Evolutionary conservation across 139 green algal species (phyloP), one percentile per base, ranked within the genome.

Genomic region (Chlamydomonas sp.): DNA sequence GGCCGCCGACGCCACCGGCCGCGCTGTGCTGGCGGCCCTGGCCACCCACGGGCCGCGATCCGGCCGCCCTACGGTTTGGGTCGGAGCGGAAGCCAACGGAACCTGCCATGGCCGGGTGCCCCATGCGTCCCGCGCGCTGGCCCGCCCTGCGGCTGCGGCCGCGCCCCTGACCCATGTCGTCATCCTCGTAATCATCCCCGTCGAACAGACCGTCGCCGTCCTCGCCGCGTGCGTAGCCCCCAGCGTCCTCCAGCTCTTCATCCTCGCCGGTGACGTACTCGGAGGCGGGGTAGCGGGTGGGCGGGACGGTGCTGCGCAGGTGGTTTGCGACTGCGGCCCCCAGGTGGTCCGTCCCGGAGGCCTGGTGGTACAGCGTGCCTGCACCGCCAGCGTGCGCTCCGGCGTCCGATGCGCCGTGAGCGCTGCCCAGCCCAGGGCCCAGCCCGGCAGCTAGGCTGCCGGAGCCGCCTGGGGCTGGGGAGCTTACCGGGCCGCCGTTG

Each of bases 281-380:
- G 4, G 83, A 87, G n/a, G 83, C 83, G n/a, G 83, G 83, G 63
- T 87, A 87, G 83, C 83, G 83, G 73, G 73, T 87, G 18, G 83
- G 83, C 5, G 83, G 83, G 62, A 87, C 49, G 16, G 83, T 87
- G 71, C 63, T 82, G 18, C 77, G 61, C 20, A 71, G 77, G 0
- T 2, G 18, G 20, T 8, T 18, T 49, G 58, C 60, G 57, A 1
- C 20, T 6, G 1, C 3, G 7, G 2, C 5, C 62, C 15, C 20
- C 16, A 0, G n/a, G 18, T 60, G 15, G 59, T 8, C 68, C 20
- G 15, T 1, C 3, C 15, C 57, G 14, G 69, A 15, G 61, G 1
- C 31, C 31, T 49, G 31, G 31, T 49, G 31, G 31, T 49, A 49
- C 31, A 49, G 31, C 31, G 31, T 49, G 31, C 31, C 31, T 49